Conservation (phyloP, 2,329 filamentous ascomycete genomes). For the Neonectria magnoliae region DNA sequence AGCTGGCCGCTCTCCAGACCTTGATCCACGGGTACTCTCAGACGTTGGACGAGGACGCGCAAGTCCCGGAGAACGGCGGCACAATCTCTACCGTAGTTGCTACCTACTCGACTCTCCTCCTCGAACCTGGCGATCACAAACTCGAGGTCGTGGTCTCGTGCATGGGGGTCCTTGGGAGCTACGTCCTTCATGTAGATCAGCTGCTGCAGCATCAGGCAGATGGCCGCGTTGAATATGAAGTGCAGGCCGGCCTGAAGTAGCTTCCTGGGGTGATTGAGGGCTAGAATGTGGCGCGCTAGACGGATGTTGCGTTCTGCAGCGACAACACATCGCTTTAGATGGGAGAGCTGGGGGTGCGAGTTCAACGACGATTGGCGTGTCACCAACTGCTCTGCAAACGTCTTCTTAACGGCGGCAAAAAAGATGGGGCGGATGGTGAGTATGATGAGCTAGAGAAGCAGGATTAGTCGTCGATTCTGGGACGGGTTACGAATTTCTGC, state of each 20-base stretch:
- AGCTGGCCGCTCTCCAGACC: slow-evolving; percentile 12
- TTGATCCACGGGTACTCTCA: slow-evolving; percentile 40
- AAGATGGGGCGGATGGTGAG: slow-evolving; percentile 60
- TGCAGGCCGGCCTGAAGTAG: slow-evolving; percentile 58
- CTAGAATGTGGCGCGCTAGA: slow-evolving; percentile 53
- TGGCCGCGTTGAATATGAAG: slow-evolving; percentile 61
- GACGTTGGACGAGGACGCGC: slow-evolving; percentile 47
- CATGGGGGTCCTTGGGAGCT: slow-evolving; percentile 37
- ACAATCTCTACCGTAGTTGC: slow-evolving; percentile 52
- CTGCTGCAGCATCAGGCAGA: slow-evolving; percentile 58
- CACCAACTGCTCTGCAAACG: slow-evolving; percentile 54
- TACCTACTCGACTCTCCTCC: slow-evolving; percentile 50
- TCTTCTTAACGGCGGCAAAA: slow-evolving; percentile 58
- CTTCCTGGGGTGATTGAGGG: slow-evolving; percentile 50
- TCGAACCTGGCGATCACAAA: slow-evolving; percentile 56
- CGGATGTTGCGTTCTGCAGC: slow-evolving; percentile 58
- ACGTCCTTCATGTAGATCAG: slow-evolving; percentile 49
- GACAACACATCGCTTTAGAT: slow-evolving; percentile 52
- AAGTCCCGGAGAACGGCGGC: slow-evolving; percentile 52
- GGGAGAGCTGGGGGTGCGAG: slow-evolving; percentile 37
- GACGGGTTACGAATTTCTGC: background rate
- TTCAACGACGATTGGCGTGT: slow-evolving; percentile 40
- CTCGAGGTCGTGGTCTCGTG: slow-evolving; percentile 46
- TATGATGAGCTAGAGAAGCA: slow-evolving; percentile 51
- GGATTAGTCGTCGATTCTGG: background rate